Evolutionary conservation across 176 grass and related monocot species (phyloP).

Genomic region (Sorghum bicolor): DNA sequence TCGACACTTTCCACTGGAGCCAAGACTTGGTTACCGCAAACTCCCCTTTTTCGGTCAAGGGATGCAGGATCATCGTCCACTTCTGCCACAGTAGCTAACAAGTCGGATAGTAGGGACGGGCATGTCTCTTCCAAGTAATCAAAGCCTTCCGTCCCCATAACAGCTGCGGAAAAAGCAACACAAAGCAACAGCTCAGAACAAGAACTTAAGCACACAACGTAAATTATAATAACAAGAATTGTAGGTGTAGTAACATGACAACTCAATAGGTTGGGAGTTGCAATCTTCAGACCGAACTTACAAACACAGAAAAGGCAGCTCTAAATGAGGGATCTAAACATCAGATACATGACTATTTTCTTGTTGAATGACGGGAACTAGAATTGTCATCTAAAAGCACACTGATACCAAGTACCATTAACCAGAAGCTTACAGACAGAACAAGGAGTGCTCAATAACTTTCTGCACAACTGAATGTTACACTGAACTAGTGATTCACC

Average conservation of each 20-base stretch:
- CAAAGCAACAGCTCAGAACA: conserved; percentile 22
- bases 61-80: conserved; percentile 49
- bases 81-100: conserved; percentile 74
- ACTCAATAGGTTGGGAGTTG: not conserved
- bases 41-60: conserved; percentile 57
- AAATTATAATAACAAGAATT: conserved; percentile 2
- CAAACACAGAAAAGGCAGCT: not conserved
- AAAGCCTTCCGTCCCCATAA: conserved; percentile 87
- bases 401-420: not conserved
- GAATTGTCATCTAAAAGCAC: conserved; percentile 10
- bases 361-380: not conserved
- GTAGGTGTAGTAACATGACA: not conserved
- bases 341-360: not conserved
- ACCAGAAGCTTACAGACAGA: not conserved
- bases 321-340: not conserved
- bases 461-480: not conserved
- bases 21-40: conserved; percentile 36
- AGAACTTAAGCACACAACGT: conserved; percentile 14
- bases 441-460: not conserved
- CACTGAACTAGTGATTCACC: not conserved
- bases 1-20: conserved; percentile 49
- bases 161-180: conserved; percentile 54
- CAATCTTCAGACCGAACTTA: not conserved
- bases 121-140: conserved; percentile 84
- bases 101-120: conserved; percentile 67